Evolutionary conservation across 768 basidiomycete genomes (phyloP).

Genomic region (Fomitopsis serialis): DNA sequence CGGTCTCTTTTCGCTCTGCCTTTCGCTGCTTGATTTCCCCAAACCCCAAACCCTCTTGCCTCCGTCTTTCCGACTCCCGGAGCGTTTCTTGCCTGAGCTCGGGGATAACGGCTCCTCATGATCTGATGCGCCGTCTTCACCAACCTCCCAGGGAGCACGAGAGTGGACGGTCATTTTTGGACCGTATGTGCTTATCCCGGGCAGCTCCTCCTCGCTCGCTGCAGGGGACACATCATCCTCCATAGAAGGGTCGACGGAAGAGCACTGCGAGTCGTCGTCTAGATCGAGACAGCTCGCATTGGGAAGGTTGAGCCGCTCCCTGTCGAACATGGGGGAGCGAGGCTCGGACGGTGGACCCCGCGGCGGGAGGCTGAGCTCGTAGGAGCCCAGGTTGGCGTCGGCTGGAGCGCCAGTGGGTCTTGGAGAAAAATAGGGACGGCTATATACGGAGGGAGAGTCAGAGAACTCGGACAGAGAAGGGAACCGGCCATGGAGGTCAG

Average conservation of each 20-base stretch:
- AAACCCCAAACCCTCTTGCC: constrained; percentile 43
- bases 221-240: constrained; percentile 15
- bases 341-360: constrained; percentile 20
- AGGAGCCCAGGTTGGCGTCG: constrained; percentile 24
- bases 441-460: constrained; percentile 70
- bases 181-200: constrained; percentile 69
- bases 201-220: constrained; percentile 38
- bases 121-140: constrained; percentile 42
- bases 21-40: constrained; percentile 27
- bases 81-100: constrained; percentile 18
- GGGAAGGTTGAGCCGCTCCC: constrained; percentile 40
- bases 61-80: constrained; percentile 30
- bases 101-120: constrained; percentile 30
- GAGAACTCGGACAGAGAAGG: constrained; percentile 53
- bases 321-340: constrained; percentile 25
- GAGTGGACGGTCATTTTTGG: constrained; percentile 82
- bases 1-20: constrained; percentile 40
- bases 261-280: constrained; percentile 34
- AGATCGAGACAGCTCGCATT: constrained; percentile 52
- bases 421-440: constrained; percentile 54
- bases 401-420: constrained; percentile 26
- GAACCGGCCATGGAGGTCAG: constrained; percentile 41
- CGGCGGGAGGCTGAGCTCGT: constrained; percentile 23
- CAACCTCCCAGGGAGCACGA: constrained; percentile 77
- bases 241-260: constrained; percentile 8